Conservation (phyloP, 1,284 basidiomycete genomes). For the Grifola frondosa region DNA sequence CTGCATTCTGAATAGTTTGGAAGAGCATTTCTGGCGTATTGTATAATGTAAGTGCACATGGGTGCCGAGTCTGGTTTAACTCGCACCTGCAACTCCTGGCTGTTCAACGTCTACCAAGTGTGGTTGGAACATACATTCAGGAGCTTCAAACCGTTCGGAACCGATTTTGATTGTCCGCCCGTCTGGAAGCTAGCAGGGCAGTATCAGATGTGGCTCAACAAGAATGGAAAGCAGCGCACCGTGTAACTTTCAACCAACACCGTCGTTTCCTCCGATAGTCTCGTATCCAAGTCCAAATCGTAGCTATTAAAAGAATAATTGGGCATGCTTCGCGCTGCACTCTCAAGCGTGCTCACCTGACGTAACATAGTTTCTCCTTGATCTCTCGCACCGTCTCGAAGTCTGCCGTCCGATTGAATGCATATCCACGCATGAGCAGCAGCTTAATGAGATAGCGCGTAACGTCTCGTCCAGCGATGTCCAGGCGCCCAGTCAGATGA, state of each 20-base stretch:
- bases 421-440: constrained; percentile 96
- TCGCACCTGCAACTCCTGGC: constrained; percentile 87
- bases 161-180: constrained; percentile 97
- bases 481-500: constrained; percentile 90
- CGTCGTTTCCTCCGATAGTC: constrained; percentile 94
- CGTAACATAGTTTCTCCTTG: constrained; percentile 98
- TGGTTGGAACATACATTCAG: constrained; percentile 99
- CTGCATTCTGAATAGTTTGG: constrained; percentile 91
- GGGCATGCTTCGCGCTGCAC: neutral
- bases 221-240: constrained; percentile 43
- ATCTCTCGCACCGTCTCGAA: constrained; percentile 99
- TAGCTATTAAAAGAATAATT: constrained; percentile 54
- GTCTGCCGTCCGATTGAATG: constrained; percentile 98
- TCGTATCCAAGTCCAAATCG: constrained; percentile 93
- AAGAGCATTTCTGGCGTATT: constrained; percentile 82
- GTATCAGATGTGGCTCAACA: constrained; percentile 14
- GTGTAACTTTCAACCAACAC: constrained; percentile 96
- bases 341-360: constrained; percentile 56
- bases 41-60: neutral
- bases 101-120: constrained; percentile 98
- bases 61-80: constrained; percentile 1
- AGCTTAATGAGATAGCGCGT: constrained; percentile 99
- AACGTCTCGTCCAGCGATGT: constrained; percentile 97
- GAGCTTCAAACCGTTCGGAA: constrained; percentile 99
- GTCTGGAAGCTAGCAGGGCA: constrained; percentile 82